phyloP scores from a whole-genome alignment of 1,139 yeast genomes.

The Pneumocystis oryctolagi region DNA sequence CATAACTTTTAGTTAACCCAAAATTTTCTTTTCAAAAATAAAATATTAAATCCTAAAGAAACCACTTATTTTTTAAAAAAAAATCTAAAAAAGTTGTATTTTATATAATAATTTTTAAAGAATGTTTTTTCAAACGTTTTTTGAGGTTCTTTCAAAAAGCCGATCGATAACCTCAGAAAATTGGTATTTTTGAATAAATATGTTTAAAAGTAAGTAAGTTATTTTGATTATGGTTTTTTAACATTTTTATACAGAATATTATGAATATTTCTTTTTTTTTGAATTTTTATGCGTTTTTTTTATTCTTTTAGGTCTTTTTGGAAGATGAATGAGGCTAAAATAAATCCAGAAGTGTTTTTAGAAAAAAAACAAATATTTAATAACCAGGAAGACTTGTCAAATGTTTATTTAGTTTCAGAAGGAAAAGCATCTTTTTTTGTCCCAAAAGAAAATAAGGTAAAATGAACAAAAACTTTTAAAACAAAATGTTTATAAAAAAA shows the following conservation, averaged over 20 bases:
- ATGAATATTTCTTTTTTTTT: background rate
- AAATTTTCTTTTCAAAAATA: background rate
- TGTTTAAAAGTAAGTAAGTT: background rate
- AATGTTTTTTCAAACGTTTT: background rate
- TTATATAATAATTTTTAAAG: no score
- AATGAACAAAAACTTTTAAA: background rate
- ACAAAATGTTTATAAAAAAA: conserved; percentile 25
- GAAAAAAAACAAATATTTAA: background rate
- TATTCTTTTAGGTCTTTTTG: background rate
- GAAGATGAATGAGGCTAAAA: background rate
- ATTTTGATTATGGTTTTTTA: background rate
- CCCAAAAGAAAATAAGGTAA: background rate
- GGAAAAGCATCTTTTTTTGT: background rate
- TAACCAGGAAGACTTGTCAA: background rate
- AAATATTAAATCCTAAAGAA: background rate
- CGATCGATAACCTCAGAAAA: background rate
- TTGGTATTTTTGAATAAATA: no score
- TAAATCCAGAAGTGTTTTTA: background rate
- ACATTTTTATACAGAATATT: background rate
- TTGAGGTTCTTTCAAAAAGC: no score
- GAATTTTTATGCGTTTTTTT: background rate
- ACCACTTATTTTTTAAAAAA: no score
- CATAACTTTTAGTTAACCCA: background rate
- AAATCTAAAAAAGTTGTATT: no score
- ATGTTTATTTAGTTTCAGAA: background rate